phyloP scores from a whole-genome alignment of 805 yeast genomes.

The Myxozyma monticola region DNA sequence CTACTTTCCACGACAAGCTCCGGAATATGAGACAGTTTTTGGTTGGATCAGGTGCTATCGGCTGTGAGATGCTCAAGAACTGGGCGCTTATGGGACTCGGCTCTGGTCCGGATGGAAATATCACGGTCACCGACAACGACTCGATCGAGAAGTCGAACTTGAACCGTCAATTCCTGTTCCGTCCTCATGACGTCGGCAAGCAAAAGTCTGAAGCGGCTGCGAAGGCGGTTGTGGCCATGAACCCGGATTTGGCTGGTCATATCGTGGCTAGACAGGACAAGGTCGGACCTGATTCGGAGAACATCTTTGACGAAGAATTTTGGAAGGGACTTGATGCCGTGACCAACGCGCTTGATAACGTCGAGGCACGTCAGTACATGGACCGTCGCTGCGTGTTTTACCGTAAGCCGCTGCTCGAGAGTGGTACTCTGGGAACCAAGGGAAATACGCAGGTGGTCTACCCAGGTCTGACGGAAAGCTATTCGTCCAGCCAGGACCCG shows the following conservation, averaged over 20 bases:
- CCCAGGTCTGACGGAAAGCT: slow-evolving; percentile 92
- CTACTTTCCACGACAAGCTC: slow-evolving; percentile 67
- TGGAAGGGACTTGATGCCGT: slow-evolving; percentile 86
- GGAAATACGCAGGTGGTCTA: slow-evolving; percentile 97
- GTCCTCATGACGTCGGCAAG: slow-evolving; percentile 91
- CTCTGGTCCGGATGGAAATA: slow-evolving; percentile 83
- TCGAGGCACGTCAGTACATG: slow-evolving; percentile 96
- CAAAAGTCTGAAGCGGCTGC: slow-evolving; percentile 91
- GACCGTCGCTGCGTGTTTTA: slow-evolving; percentile 95
- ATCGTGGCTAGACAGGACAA: slow-evolving; percentile 78
- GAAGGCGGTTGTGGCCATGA: slow-evolving; percentile 77
- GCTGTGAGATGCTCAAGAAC: slow-evolving; percentile 96
- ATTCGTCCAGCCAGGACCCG: slow-evolving; percentile 95
- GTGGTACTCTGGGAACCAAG: slow-evolving; percentile 97
- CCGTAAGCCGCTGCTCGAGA: slow-evolving; percentile 86
- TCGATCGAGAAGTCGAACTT: slow-evolving; percentile 93
- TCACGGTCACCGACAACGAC: slow-evolving; percentile 87
- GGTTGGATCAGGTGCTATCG: slow-evolving; percentile 99
- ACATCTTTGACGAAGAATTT: slow-evolving; percentile 77
- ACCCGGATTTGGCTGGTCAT: slow-evolving; percentile 76
- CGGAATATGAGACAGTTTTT: slow-evolving; percentile 80
- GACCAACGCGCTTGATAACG: slow-evolving; percentile 95
- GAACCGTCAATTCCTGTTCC: slow-evolving; percentile 93
- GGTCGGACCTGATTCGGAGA: slow-evolving; percentile 91
- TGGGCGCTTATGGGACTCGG: slow-evolving; percentile 98